Evolutionary conservation across 352 stramenopile species (phyloP), one percentile per base, ranked within the genome.

Genomic region (Elongisporangium undulatum): DNA sequence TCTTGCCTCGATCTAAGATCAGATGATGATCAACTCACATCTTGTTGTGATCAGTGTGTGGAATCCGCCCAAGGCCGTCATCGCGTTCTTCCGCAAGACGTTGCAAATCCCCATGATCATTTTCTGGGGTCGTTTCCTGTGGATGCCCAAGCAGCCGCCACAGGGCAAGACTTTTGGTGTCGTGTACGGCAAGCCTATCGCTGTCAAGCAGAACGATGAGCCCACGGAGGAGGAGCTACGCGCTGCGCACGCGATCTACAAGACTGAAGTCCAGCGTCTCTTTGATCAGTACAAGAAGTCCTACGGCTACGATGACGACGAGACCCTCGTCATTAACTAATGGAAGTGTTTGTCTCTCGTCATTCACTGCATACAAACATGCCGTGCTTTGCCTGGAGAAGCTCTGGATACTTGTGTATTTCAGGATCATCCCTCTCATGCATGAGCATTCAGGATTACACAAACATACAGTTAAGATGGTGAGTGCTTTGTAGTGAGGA

Each of bases 121-220:
- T 39, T 93, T 93, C 67, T 93, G 83, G 83, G 83, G 83, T 0
- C 81, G 79, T 21, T 89, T 90, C 69, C 71, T 89, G 58, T 94
- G 84, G 84, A 82, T 89, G 75, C 84, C 84, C 0, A 75, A 82
- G 49, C 63, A 72, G 53, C 69, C 71, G 17, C 79, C 84, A 2
- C 69, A 72, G 62, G 78, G 72, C 55, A 93, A 93, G 66, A 58
- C 45, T 15, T 90, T 90, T 57, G 84, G 81, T 3, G 75, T 93
- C 8, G 83, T 91, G 2, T 91, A 90, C 58, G 84, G 84, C 62
- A 87, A 83, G 51, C 77, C 85, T 1, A 85, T 94, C 56, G 48
- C 71, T 6, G 77, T 83, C 19, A 67, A 69, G 56, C 66, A 80
- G 24, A 86, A 68, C 0, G 71, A 63, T 6, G 73, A 86, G 57